These are phyloP conservation scores for Betula pendula DNA, from an alignment of 306 rosid species.

Conservation along the genomic window DNA sequence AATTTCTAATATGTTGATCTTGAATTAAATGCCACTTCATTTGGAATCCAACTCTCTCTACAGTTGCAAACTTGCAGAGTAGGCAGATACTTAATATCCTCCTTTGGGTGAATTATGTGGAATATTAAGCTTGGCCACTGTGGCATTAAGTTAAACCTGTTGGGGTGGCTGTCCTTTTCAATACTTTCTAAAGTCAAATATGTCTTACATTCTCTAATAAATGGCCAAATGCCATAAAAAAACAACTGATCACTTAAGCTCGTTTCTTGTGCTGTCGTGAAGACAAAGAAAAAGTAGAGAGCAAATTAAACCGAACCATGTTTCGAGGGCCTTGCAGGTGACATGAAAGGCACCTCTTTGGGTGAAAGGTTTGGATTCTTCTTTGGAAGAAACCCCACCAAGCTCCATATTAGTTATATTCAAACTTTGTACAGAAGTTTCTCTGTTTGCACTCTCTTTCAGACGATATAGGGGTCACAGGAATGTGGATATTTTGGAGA, in stretches of 20 bases:
- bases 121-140: neutral
- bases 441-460: slow-evolving; percentile 21
- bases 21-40: neutral
- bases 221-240: neutral
- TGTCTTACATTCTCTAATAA: neutral
- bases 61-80: neutral
- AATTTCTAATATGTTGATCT: no score
- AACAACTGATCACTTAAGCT: neutral
- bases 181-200: neutral
- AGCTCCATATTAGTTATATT: neutral
- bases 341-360: slow-evolving; percentile 12
- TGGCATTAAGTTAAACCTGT: neutral
- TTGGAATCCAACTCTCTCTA: no score
- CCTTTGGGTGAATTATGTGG: neutral
- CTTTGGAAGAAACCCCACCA: slow-evolving; percentile 14
- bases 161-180: neutral
- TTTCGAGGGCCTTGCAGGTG: slow-evolving; percentile 8
- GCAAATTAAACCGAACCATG: slow-evolving; percentile 1
- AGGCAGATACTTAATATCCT: no score
- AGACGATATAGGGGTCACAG: slow-evolving; percentile 26
- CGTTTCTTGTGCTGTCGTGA: neutral
- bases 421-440: slow-evolving; percentile 7
- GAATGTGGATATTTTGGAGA: slow-evolving; percentile 29
- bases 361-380: slow-evolving; percentile 6
- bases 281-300: slow-evolving; percentile 10